Evolutionary conservation across 2,329 filamentous ascomycete genomes (phyloP).

Genomic region (Colletotrichum musae): DNA sequence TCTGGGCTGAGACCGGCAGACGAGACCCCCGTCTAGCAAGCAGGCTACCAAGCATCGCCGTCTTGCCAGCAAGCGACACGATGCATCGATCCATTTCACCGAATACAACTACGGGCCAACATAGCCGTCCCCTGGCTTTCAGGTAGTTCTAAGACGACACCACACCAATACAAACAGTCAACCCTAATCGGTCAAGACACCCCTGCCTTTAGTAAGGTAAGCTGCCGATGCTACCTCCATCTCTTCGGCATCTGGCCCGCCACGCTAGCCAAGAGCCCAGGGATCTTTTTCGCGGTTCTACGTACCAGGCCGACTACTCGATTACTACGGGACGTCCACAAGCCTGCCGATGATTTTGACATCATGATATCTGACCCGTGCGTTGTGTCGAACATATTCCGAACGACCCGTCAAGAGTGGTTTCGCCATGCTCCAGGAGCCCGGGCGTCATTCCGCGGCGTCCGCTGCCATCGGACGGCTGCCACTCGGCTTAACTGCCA

Average conservation of each 20-base stretch:
- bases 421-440: background rate
- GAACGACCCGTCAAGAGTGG: background rate
- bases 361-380: background rate
- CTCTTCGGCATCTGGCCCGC: slow-evolving; percentile 16
- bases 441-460: background rate
- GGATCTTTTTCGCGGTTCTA: slow-evolving; percentile 11
- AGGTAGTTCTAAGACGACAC: slow-evolving; percentile 27
- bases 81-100: slow-evolving; percentile 12
- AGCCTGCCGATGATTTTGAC: background rate
- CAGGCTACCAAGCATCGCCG: background rate
- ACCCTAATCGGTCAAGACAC: background rate
- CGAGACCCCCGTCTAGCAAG: background rate
- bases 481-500: slow-evolving; percentile 10
- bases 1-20: slow-evolving; percentile 9
- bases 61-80: slow-evolving; percentile 3
- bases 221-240: slow-evolving; percentile 19
- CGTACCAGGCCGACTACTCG: background rate
- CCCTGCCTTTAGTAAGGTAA: slow-evolving; percentile 3
- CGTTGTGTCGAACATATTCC: background rate
- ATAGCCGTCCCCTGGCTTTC: slow-evolving; percentile 13
- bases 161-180: background rate
- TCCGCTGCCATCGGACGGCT: slow-evolving; percentile 24
- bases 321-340: background rate
- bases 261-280: slow-evolving; percentile 9
- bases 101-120: slow-evolving; percentile 27